A percentile compares a stretch with the other conserved stretches of the same genome.
These are phyloP conservation scores for Ogataea naganishii DNA, from an alignment of 805 yeast genomes.

Conservation along the genomic window DNA sequence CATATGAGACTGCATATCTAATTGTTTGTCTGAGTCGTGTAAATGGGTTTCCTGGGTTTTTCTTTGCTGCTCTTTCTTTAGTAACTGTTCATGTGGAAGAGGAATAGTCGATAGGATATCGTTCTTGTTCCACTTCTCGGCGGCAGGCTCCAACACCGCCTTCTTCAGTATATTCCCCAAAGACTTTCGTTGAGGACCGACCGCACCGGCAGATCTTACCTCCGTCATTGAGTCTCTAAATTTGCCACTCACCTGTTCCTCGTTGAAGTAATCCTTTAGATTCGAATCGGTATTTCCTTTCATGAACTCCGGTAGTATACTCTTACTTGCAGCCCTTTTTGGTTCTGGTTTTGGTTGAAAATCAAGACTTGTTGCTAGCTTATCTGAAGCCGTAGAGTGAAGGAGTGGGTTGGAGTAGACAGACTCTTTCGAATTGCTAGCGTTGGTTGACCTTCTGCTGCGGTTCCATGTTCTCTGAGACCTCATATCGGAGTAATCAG, in stretches of 20 bases:
- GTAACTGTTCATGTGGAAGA: too few relatives aligned
- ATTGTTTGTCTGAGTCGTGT: too few relatives aligned
- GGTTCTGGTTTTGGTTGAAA: not conserved
- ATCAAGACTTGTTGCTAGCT: slow-evolving; percentile 8
- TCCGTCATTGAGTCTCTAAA: slow-evolving; percentile 26
- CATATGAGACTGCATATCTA: too few relatives aligned
- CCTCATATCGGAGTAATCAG: slow-evolving; percentile 1
- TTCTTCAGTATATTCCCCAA: slow-evolving; percentile 7
- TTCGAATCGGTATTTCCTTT: too few relatives aligned
- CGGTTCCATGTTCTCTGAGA: slow-evolving; percentile 2
- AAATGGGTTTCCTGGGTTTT: not conserved
- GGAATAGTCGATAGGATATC: too few relatives aligned
- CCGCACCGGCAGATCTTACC: slow-evolving; percentile 2
- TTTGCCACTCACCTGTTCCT: too few relatives aligned
- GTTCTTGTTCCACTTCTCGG: too few relatives aligned
- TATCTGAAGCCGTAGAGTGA: slow-evolving; percentile 10
- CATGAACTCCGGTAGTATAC: not conserved
- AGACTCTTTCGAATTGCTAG: slow-evolving; percentile 4
- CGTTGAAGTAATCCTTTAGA: too few relatives aligned
- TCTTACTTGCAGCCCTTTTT: not conserved
- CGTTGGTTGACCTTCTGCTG: not conserved
- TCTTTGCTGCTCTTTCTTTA: too few relatives aligned
- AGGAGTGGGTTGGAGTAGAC: slow-evolving; percentile 15
- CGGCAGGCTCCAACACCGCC: slow-evolving; percentile 1
- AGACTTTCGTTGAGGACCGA: slow-evolving; percentile 2